Evolutionary conservation across 108 stramenopile genomes (phyloP), one percentile per base, ranked within the genome.

Genomic region (Aurantiochytrium sp.): DNA sequence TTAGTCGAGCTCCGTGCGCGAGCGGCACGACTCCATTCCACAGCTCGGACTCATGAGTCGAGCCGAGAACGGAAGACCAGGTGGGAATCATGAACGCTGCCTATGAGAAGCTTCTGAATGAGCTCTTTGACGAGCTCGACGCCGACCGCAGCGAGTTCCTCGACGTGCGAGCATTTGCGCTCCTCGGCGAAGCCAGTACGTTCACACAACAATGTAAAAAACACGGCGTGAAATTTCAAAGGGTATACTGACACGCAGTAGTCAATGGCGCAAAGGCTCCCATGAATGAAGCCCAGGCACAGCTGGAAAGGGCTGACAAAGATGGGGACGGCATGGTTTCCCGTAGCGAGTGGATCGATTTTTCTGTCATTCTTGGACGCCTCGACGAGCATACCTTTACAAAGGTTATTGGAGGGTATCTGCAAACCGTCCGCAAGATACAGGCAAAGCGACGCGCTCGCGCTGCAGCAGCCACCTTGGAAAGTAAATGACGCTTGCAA

Each of bases 261-360:
- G 64, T 83, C 43, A 83, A 47, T 47, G 76, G 76, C 6, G 12
- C n/a, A 6, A 47, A 10, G 10, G 76, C 2, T 6, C 25, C 76
- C 6, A 53, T 25, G n/a, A 8, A 28, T 18, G 49, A 83, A 35
- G 76, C 76, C 6, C 76, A 53, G 28, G 49, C 51, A 16, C 76
- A 83, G 76, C 76, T 83, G 16, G 45, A 47, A 6, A 43, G 76
- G 10, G 76, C 76, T 23, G 76, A 83, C 51, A 83, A 83, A 83
- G 76, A 83, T 23, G 76, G 76, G 16, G 76, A 83, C 51, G 76
- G 76, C 23, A 83, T 83, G 76, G 76, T 83, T 16, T 83, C 76
- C 12, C 45, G 76, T 8, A 12, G 49, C n/a, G 76, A 83, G 51
- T 83, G 76, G 76, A 83, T 83, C 16, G 76, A 83, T 14, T 83